phyloP scores from a whole-genome alignment of 2,329 filamentous ascomycete species.

The Teratosphaeria pseudoeucalypti region DNA sequence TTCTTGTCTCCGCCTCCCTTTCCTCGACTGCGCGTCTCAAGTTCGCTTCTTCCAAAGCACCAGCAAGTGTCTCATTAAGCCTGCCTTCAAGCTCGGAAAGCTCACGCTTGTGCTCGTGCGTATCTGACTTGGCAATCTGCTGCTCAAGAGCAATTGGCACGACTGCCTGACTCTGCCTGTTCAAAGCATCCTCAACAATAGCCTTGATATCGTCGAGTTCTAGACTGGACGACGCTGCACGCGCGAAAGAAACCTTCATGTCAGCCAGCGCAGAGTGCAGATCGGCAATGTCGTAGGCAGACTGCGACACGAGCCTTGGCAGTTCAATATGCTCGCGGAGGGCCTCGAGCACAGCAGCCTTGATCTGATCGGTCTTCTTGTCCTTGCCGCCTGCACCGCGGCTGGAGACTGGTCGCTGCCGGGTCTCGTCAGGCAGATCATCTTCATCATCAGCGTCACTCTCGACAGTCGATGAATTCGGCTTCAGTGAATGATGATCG shows the following conservation, averaged over 20 bases:
- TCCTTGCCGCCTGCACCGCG: conserved; percentile 46
- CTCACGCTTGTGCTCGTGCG: conserved; percentile 15
- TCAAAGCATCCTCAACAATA: conserved; percentile 26
- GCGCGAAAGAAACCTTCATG: conserved; percentile 38
- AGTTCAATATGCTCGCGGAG: conserved; percentile 34
- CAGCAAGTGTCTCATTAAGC: conserved; percentile 24
- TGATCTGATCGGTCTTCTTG: conserved; percentile 71
- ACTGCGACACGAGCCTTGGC: conserved; percentile 8
- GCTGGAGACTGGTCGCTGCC: conserved; percentile 63
- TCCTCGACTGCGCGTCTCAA: conserved; percentile 33
- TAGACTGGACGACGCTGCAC: conserved; percentile 34
- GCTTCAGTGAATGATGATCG: conserved; percentile 27
- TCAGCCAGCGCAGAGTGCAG: conserved; percentile 39
- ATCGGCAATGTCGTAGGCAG: conserved; percentile 25
- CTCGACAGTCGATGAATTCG: conserved; percentile 45
- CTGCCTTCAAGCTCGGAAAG: conserved; percentile 22
- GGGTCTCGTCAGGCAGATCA: conserved; percentile 50
- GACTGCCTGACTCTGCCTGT: conserved; percentile 18
- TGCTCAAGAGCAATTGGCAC: conserved; percentile 18
- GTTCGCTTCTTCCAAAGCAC: conserved; percentile 31
- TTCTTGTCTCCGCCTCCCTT: conserved; percentile 34
- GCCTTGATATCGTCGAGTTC: conserved; percentile 34
- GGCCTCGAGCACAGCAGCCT: conserved; percentile 48
- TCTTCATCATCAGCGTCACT: conserved; percentile 92
- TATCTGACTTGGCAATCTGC: conserved; percentile 3